Percentiles rank a stretch among this genome's conserved stretches.
Evolutionary conservation across 169 alveolate genomes (phyloP).

Genomic region (Babesia bigemina): DNA sequence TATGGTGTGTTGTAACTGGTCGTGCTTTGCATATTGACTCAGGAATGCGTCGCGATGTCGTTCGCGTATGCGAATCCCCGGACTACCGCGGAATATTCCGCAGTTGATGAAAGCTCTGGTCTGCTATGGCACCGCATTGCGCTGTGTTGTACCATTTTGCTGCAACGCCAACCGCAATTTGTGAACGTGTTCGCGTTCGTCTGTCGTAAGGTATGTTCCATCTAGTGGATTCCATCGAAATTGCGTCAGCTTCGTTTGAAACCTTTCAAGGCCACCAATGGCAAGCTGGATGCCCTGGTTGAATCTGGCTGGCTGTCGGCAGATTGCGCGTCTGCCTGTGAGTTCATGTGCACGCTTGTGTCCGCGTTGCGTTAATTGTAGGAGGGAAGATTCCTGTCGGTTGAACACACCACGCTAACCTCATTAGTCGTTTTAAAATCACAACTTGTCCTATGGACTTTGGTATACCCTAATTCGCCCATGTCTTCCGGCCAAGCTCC

Average conservation of each 20-base stretch:
- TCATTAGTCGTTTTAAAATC: neutral
- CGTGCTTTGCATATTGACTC: neutral
- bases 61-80: constrained; percentile 41
- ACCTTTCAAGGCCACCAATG: neutral
- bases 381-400: neutral
- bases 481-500: neutral
- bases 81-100: neutral
- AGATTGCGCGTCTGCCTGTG: constrained; percentile 30
- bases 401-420: no score
- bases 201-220: constrained; percentile 42
- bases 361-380: constrained; percentile 14
- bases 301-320: constrained; percentile 36
- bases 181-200: constrained; percentile 29
- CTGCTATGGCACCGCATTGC: constrained; percentile 15
- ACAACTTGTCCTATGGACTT: neutral
- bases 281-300: neutral
- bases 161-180: constrained; percentile 45
- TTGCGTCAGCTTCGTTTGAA: constrained; percentile 17
- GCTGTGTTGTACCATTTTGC: constrained; percentile 11
- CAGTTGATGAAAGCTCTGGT: neutral
- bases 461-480: no score
- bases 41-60: constrained; percentile 38
- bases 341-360: constrained; percentile 44
- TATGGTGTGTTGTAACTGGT: constrained; percentile 20
- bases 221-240: neutral